phyloP scores from a whole-genome alignment of 805 yeast genomes.

The Ogataea dorogensis region DNA sequence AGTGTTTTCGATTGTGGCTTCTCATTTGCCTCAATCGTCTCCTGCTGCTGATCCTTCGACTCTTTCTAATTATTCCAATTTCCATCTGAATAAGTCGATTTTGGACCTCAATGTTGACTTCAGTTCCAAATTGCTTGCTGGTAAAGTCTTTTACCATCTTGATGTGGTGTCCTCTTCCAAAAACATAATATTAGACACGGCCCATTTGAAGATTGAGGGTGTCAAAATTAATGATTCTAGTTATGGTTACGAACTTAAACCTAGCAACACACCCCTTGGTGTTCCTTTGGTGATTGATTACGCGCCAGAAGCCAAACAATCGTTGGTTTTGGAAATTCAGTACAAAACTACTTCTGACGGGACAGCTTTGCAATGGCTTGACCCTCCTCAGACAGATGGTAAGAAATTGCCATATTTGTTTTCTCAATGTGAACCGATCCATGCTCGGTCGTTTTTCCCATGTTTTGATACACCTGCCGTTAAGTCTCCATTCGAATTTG shows the following conservation, averaged over 20 bases:
- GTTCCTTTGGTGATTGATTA: constrained; percentile 45
- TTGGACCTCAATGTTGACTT: constrained; percentile 58
- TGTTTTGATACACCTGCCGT: constrained; percentile 89
- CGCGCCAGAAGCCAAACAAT: constrained; percentile 11
- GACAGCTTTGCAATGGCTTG: constrained; percentile 85
- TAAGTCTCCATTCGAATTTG: constrained; percentile 61
- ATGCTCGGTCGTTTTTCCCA: constrained; percentile 84
- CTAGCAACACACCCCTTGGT: constrained; percentile 57
- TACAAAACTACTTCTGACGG: constrained; percentile 72
- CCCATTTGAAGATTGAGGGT: constrained; percentile 49
- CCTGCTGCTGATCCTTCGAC: constrained; percentile 77
- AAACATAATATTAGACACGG: constrained; percentile 63
- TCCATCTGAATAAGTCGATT: constrained; percentile 49
- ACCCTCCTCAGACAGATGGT: constrained; percentile 72
- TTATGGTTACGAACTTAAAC: constrained; percentile 36
- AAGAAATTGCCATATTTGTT: constrained; percentile 68
- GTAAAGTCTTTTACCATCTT: constrained; percentile 53
- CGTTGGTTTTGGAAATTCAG: constrained; percentile 39
- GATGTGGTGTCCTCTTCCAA: constrained; percentile 29
- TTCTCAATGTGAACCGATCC: constrained; percentile 90
- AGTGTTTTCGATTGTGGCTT: constrained; percentile 24
- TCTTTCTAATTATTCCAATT: constrained; percentile 62
- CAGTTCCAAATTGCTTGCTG: constrained; percentile 48
- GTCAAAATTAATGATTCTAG: constrained; percentile 44
- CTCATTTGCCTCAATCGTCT: constrained; percentile 37